These are phyloP conservation scores for Lepidium sativum DNA, from an alignment of 345 rosid genomes.

Conservation along the genomic window DNA sequence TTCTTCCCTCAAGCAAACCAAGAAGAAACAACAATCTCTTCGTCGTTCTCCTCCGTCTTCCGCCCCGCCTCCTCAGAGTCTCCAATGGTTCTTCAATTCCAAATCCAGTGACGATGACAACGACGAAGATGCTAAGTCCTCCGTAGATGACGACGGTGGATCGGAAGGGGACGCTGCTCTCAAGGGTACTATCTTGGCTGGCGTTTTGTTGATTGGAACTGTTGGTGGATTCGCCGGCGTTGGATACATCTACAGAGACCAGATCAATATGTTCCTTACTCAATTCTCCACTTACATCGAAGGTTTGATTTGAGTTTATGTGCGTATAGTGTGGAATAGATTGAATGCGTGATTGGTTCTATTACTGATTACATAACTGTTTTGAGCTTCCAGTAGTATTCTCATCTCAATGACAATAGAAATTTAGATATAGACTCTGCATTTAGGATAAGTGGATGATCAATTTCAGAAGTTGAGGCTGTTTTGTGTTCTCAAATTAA, in stretches of 20 bases:
- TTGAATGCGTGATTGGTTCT: background rate
- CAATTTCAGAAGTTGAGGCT: background rate
- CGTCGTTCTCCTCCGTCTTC: slow-evolving; percentile 36
- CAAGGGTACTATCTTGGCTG: slow-evolving; percentile 79
- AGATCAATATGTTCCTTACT: slow-evolving; percentile 66
- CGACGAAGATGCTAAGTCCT: slow-evolving; percentile 18
- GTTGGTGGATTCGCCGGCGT: slow-evolving; percentile 76
- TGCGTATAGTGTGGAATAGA: background rate
- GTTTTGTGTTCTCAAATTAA: slow-evolving; percentile 8
- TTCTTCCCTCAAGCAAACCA: slow-evolving; percentile 70
- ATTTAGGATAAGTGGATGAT: background rate
- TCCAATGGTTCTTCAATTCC: slow-evolving; percentile 61
- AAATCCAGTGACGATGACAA: slow-evolving; percentile 31
- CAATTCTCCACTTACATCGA: slow-evolving; percentile 82
- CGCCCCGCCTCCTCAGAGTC: slow-evolving; percentile 48
- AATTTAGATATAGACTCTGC: background rate
- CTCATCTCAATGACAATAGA: background rate
- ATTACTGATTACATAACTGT: background rate
- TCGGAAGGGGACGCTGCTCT: slow-evolving; percentile 54
- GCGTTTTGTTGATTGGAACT: slow-evolving; percentile 67
- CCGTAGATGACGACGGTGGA: slow-evolving; percentile 19
- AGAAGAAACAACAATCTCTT: slow-evolving; percentile 58
- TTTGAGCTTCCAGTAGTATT: background rate
- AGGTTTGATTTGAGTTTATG: slow-evolving; percentile 32
- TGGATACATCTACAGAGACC: slow-evolving; percentile 75